phyloP scores from a whole-genome alignment of 192 early-diverging fungal genomes.

The Gigaspora rosea region DNA sequence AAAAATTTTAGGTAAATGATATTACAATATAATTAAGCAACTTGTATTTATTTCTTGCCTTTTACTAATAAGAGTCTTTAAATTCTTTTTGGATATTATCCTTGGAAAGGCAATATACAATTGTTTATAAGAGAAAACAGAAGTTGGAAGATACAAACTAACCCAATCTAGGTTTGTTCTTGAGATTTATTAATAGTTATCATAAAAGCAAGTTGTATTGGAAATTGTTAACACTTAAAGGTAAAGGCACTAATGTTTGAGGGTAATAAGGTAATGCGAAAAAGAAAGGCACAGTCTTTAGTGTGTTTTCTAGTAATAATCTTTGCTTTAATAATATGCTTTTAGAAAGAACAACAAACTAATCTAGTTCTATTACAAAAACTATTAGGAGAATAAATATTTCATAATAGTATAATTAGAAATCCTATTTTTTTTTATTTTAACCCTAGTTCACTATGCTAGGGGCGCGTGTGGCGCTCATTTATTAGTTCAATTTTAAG shows the following conservation, averaged over 20 bases:
- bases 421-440: no score
- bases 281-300: constrained; percentile 28
- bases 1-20: no score
- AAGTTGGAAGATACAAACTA: neutral
- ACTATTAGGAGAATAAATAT: constrained; percentile 31
- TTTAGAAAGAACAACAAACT: neutral
- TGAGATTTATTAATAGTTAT: constrained; percentile 38
- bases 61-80: no score
- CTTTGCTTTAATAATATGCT: constrained; percentile 19
- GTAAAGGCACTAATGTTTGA: constrained; percentile 20
- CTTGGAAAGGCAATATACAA: constrained; percentile 26
- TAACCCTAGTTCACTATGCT: no score
- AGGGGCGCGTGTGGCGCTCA: no score
- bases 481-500: no score
- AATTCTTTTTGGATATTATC: neutral
- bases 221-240: constrained; percentile 27
- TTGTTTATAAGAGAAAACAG: constrained; percentile 30
- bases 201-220: constrained; percentile 27
- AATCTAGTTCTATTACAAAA: constrained; percentile 40
- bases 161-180: neutral
- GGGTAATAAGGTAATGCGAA: constrained; percentile 25
- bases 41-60: no score
- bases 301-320: constrained; percentile 18
- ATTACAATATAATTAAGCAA: no score
- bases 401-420: constrained; percentile 36